Percentiles rank a stretch among this genome's conserved stretches.
Conservation (phyloP, 202 grass and related monocot genomes). For the Carex sylvatica region DNA sequence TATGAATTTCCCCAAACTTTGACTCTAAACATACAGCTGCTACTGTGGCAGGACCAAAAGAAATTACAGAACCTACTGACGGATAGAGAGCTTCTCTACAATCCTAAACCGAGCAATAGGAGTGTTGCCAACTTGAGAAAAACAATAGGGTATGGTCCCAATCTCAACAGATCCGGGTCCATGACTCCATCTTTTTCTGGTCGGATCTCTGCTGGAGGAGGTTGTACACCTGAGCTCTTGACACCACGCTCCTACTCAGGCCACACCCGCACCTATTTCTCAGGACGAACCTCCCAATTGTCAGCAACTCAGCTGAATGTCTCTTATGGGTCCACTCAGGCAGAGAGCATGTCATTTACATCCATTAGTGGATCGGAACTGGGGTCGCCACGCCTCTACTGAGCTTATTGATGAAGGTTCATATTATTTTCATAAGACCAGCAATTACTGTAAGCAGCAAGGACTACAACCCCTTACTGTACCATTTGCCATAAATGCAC, state of each 20-base stretch:
- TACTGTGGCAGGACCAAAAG: conserved; percentile 65
- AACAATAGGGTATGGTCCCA: conserved; percentile 47
- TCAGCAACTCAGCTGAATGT: conserved; percentile 45
- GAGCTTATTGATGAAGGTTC: neutral
- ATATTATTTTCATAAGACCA: neutral
- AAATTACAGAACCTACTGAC: conserved; percentile 72
- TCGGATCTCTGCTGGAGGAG: conserved; percentile 43
- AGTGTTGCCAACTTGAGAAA: conserved; percentile 67
- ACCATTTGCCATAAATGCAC: neutral
- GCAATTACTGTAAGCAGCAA: neutral
- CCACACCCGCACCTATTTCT: conserved; percentile 53
- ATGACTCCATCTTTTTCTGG: conserved; percentile 55
- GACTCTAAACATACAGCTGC: neutral
- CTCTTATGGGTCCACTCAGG: conserved; percentile 46
- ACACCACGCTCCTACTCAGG: conserved; percentile 68
- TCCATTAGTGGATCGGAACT: conserved; percentile 77
- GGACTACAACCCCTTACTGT: neutral
- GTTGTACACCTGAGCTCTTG: conserved; percentile 60
- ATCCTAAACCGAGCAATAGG: conserved; percentile 56
- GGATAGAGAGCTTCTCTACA: conserved; percentile 72
- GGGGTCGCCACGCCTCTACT: conserved; percentile 30
- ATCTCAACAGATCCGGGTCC: conserved; percentile 59
- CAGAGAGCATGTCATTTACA: conserved; percentile 73
- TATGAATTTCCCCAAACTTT: neutral
- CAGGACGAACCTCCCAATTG: conserved; percentile 39